These are phyloP conservation scores for Zopfia rhizophila DNA, from an alignment of 2,329 filamentous ascomycete genomes.

Conservation along the genomic window DNA sequence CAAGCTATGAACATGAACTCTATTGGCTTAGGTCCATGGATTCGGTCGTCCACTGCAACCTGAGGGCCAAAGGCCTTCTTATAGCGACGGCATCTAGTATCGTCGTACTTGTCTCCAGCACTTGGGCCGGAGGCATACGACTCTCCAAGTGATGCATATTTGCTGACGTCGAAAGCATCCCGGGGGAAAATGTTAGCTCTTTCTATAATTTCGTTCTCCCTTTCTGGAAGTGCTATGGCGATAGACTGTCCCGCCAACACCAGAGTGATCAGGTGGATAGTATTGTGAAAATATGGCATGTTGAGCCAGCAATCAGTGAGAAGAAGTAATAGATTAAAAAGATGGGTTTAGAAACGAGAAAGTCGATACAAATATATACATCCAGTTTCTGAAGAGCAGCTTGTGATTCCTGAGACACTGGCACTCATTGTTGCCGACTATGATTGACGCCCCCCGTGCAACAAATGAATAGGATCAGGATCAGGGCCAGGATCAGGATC, in stretches of 20 bases:
- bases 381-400: too few relatives aligned
- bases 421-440: too few relatives aligned
- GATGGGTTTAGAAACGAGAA: too few relatives aligned
- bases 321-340: too few relatives aligned
- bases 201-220: too few relatives aligned
- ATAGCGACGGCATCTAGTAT: background rate
- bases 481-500: too few relatives aligned
- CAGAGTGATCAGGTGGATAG: background rate
- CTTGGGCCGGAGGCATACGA: background rate
- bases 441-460: too few relatives aligned
- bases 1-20: constrained; percentile 12
- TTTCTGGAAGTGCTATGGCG: background rate
- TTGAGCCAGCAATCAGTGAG: too few relatives aligned
- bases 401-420: too few relatives aligned
- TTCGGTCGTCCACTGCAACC: constrained; percentile 3
- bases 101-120: background rate
- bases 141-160: background rate
- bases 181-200: background rate
- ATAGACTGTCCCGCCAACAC: background rate
- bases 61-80: constrained; percentile 3
- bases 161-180: constrained; percentile 1
- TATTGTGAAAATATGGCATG: background rate
- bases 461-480: too few relatives aligned
- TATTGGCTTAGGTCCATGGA: constrained; percentile 10
- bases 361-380: too few relatives aligned